phyloP scores from a whole-genome alignment of 2,329 filamentous ascomycete species.

The Cryphonectria carpinicola region DNA sequence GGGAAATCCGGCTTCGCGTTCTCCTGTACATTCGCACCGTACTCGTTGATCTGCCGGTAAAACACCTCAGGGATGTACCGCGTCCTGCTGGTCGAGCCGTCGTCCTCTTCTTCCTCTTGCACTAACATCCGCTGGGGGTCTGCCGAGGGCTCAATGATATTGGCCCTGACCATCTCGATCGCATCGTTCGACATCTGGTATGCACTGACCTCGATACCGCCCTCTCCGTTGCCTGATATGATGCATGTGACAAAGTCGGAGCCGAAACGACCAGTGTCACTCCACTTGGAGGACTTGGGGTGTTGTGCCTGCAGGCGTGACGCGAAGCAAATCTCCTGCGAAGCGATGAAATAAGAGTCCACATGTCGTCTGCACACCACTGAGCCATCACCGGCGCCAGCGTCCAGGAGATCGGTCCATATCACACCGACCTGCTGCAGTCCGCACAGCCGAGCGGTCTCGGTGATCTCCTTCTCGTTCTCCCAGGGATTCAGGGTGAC shows the following conservation, averaged over 20 bases:
- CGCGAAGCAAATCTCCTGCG: conserved; percentile 88
- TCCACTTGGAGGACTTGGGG: conserved; percentile 94
- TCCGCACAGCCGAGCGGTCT: conserved; percentile 80
- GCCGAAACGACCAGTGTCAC: conserved; percentile 89
- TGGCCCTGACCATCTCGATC: conserved; percentile 94
- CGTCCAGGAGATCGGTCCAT: conserved; percentile 88
- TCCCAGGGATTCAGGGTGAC: conserved; percentile 84
- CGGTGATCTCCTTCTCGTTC: conserved; percentile 79
- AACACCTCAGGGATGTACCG: conserved; percentile 98
- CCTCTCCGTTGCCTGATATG: conserved; percentile 87
- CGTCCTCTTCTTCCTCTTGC: conserved; percentile 86
- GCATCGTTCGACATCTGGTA: conserved; percentile 96
- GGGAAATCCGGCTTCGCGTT: conserved; percentile 97
- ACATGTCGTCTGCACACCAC: conserved; percentile 95
- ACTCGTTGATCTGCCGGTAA: conserved; percentile 93
- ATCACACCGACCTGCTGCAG: conserved; percentile 90
- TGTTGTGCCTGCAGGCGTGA: conserved; percentile 85
- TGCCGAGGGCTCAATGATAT: conserved; percentile 93
- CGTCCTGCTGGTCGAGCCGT: conserved; percentile 67
- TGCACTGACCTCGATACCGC: conserved; percentile 84
- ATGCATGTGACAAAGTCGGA: conserved; percentile 98
- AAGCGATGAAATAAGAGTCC: conserved; percentile 93
- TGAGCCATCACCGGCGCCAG: conserved; percentile 78
- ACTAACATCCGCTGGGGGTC: conserved; percentile 95
- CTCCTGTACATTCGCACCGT: conserved; percentile 93